Base-by-base conservation (phyloP, 1,139 yeast species). In the Nakaseomyces delphensis region DNA sequence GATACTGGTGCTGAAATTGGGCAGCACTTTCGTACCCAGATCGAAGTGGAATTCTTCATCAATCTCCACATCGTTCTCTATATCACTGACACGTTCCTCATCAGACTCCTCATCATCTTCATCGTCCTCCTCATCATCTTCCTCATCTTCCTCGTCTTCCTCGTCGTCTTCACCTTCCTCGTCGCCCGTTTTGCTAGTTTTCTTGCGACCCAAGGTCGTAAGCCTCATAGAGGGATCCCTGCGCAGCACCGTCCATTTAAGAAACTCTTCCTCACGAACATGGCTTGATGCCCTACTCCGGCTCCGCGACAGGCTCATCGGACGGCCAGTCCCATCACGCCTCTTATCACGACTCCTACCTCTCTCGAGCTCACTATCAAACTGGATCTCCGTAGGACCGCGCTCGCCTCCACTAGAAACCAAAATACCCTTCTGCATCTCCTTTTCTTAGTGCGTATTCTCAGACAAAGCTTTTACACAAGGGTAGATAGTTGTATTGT, bases 171-270 rank as follows among this genome's bases (percentile, higher is more conserved):
- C 41, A 6, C 37, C 43, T 23, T 43, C 43, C 36, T 47, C 29
- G 36, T 36, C 33, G 5, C 37, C 41, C 23, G 27, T 27, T 3
- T 24, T 47, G 29, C 32, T 45, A 58, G 38, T 77, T 72, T 50
- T 77, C 75, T 13, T 67, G 59, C 39, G 63, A 64, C 53, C 72
- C 76, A n/a, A 80, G 70, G 51, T 80, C 35, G 28, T 40, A 20
- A 40, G 21, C 21, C 35, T 10, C 36, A 36, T 29, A n/a, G 28
- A 35, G n/a, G 38, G 42, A 28, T 33, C 39, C 36, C 14, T 30
- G 18, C 39, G 38, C 39, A 40, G 23, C 15, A 20, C 33, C 11
- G 64, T 60, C 63, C 63, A 57, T 42, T 53, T 57, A 36, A 60
- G 43, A 42, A 52, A 53, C 44, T 56, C 59, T 36, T 58, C 62